phyloP scores from a whole-genome alignment of 495 filamentous ascomycete genomes.

The Neurospora sp. region DNA sequence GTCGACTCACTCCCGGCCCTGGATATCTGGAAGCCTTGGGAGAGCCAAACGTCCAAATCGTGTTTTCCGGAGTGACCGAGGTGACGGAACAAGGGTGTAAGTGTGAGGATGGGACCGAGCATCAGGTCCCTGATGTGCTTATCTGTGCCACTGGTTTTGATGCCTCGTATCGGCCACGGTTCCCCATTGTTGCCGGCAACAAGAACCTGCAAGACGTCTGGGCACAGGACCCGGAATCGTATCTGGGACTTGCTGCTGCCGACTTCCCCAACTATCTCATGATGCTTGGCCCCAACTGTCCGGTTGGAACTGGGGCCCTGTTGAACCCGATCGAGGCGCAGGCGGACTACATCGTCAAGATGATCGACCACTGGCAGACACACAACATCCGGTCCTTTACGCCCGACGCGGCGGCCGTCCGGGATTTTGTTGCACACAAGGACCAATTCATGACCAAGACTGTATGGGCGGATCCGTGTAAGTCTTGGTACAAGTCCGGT shows the following conservation, averaged over 20 bases:
- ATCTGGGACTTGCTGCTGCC: slow-evolving; percentile 44
- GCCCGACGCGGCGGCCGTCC: slow-evolving; percentile 29
- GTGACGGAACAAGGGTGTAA: slow-evolving; percentile 38
- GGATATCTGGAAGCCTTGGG: slow-evolving; percentile 51
- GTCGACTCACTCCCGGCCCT: slow-evolving; percentile 50
- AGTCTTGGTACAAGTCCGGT: slow-evolving; percentile 40
- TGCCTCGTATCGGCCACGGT: slow-evolving; percentile 39
- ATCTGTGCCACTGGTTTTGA: slow-evolving; percentile 55
- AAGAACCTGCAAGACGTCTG: slow-evolving; percentile 35
- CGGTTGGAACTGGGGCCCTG: slow-evolving; percentile 20
- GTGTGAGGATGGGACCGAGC: slow-evolving; percentile 1
- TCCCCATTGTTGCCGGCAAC: slow-evolving; percentile 39
- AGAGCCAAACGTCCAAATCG: slow-evolving; percentile 29
- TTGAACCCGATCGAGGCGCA: slow-evolving; percentile 13
- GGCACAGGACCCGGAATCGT: slow-evolving; percentile 40
- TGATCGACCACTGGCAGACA: slow-evolving; percentile 34
- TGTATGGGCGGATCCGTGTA: slow-evolving; percentile 37
- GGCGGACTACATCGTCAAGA: slow-evolving; percentile 29
- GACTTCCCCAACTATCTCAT: slow-evolving; percentile 50
- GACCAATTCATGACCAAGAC: slow-evolving; percentile 34
- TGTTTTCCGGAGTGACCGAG: slow-evolving; percentile 35
- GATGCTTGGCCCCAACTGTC: slow-evolving; percentile 20
- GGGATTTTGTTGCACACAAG: slow-evolving; percentile 33
- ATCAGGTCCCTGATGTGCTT: slow-evolving; percentile 29
- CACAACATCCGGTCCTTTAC: slow-evolving; percentile 37